Base-by-base conservation (phyloP, 805 yeast species). In the Saturnispora diversa region DNA sequence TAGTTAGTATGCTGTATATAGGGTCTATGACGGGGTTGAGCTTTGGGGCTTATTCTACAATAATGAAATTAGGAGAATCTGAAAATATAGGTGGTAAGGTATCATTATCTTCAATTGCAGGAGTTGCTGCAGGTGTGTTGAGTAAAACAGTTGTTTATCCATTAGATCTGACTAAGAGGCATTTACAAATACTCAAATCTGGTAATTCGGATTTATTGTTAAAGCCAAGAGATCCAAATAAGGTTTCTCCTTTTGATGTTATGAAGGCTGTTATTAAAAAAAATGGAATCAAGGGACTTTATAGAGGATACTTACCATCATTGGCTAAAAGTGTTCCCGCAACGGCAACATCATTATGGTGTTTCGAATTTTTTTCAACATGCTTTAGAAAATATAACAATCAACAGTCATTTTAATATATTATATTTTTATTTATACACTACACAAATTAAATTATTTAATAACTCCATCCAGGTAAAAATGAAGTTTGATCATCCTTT, bases 111-210 rank as follows among this genome's bases (percentile, higher is more conserved):
- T 75, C 79, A 6, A 43, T 72, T 26, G 73, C 90, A 56, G 82
- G 95, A 33, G 64, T 85, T 28, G 37, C 75, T 0, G 95, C 96
- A 0, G 97, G 97, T 0, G 66, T 76, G 0, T 49, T 75, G 3
- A 73, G 94, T 10, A 92, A 92, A 57, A 72, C 77, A 0, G 48
- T 76, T 0, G 78, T 85, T 0, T 92, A 85, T 59, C 98, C 98
- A 0, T 56, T 92, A 32, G 98, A 92, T 57, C 75, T 94, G 0
- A 56, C 88, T 2, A 67, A 96, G 17, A 77, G 86, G 52, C 65
- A 95, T 28, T 60, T 82, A 32, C 97, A 90, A 56, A 75, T 88
- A 61, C 45, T 51, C 7, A 29, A 44, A 6, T 16, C 38, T n/a
- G 38, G 38, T 39, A 37, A 35, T 21, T 19, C 49, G 62, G 16